Evolutionary conservation across 805 yeast species (phyloP).

Genomic region (Teunomyces tritomae): DNA sequence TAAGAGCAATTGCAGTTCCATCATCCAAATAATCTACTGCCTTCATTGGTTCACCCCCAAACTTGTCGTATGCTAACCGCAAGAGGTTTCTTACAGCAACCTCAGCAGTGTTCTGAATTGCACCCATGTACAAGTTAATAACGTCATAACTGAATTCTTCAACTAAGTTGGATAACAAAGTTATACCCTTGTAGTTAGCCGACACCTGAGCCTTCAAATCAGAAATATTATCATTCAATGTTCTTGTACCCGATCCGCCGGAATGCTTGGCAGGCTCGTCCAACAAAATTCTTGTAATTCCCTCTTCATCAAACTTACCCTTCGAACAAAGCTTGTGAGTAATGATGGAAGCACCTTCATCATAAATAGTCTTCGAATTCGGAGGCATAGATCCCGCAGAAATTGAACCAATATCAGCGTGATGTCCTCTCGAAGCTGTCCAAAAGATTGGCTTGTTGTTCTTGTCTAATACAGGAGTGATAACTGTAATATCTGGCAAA

Average conservation of each 20-base stretch:
- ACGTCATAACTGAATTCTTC: constrained; percentile 58
- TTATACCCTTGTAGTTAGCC: constrained; percentile 84
- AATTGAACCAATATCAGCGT: constrained; percentile 92
- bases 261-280: constrained; percentile 77
- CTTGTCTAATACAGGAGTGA: constrained; percentile 75
- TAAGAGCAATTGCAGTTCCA: constrained; percentile 65
- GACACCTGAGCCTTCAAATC: constrained; percentile 57
- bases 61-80: constrained; percentile 34
- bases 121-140: constrained; percentile 73
- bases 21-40: constrained; percentile 77
- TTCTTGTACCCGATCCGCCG: constrained; percentile 87
- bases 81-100: constrained; percentile 53
- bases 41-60: constrained; percentile 38
- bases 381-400: constrained; percentile 96
- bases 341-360: constrained; percentile 88
- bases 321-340: constrained; percentile 67
- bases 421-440: constrained; percentile 94
- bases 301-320: constrained; percentile 74
- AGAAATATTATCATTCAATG: constrained; percentile 77
- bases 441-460: constrained; percentile 64
- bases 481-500: constrained; percentile 69
- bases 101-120: constrained; percentile 79
- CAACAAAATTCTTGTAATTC: constrained; percentile 58
- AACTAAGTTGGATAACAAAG: constrained; percentile 57
- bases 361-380: constrained; percentile 75